Evolutionary conservation across 495 filamentous ascomycete species (phyloP).

Genomic region (Trichoderma virens): DNA sequence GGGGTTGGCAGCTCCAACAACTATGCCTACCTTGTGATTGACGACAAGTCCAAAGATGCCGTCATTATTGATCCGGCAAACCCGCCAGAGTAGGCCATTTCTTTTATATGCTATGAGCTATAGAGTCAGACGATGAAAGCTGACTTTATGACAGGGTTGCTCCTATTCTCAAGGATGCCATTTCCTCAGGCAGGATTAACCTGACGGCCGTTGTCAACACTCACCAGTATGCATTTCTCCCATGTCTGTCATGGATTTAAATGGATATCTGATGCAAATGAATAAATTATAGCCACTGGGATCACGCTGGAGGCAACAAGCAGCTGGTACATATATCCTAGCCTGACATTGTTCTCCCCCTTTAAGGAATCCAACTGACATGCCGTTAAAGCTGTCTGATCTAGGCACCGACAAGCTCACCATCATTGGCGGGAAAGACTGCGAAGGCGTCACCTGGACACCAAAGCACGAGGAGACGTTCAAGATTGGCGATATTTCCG

Average conservation of each 20-base stretch:
- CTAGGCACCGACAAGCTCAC: slow-evolving; percentile 50
- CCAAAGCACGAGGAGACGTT: slow-evolving; percentile 70
- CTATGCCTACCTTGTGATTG: slow-evolving; percentile 91
- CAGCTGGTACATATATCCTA: slow-evolving; percentile 52
- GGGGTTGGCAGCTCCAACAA: slow-evolving; percentile 89
- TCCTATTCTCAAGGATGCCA: slow-evolving; percentile 68
- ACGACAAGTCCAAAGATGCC: slow-evolving; percentile 81
- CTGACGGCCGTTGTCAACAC: slow-evolving; percentile 89
- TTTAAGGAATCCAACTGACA: neutral
- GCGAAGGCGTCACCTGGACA: slow-evolving; percentile 66
- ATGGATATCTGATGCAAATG: neutral
- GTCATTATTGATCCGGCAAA: slow-evolving; percentile 94
- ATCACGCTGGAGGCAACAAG: slow-evolving; percentile 88
- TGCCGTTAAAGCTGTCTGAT: slow-evolving; percentile 54
- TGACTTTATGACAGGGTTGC: slow-evolving; percentile 52
- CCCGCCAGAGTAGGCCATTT: slow-evolving; percentile 67
- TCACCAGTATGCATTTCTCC: slow-evolving; percentile 64
- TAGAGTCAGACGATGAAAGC: neutral
- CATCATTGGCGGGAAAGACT: slow-evolving; percentile 84
- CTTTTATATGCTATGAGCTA: neutral
- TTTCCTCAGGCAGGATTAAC: slow-evolving; percentile 64
- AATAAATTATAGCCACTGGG: slow-evolving; percentile 61
- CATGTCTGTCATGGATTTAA: neutral
- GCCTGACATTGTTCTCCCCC: neutral
- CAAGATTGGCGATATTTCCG: slow-evolving; percentile 76